These are phyloP conservation scores for Rubia balearica DNA, from an alignment of 305 asterid genomes.

Conservation along the genomic window DNA sequence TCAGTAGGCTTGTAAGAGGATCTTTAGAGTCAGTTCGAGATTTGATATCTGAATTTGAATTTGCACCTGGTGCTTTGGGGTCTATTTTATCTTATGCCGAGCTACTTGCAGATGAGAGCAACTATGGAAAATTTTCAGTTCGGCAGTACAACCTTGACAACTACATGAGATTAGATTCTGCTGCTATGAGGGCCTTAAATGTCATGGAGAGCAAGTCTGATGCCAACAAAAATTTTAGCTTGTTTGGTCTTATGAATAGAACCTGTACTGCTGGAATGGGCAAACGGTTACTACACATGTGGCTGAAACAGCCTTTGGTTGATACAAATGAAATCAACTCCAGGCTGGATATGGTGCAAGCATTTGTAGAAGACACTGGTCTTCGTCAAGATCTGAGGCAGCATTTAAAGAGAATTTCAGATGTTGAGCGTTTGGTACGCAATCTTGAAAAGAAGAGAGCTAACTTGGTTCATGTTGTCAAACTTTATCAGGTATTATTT, in stretches of 20 bases:
- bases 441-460: slow-evolving; percentile 80
- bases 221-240: slow-evolving; percentile 90
- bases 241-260: slow-evolving; percentile 91
- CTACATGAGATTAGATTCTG: slow-evolving; percentile 96
- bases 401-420: slow-evolving; percentile 87
- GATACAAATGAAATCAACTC: slow-evolving; percentile 71
- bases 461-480: slow-evolving; percentile 70
- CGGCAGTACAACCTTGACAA: slow-evolving; percentile 60
- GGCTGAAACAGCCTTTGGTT: slow-evolving; percentile 89
- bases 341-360: slow-evolving; percentile 86
- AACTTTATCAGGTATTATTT: slow-evolving; percentile 83
- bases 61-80: slow-evolving; percentile 73
- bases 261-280: slow-evolving; percentile 99
- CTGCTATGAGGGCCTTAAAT: slow-evolving; percentile 96
- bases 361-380: slow-evolving; percentile 81
- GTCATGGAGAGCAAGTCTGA: slow-evolving; percentile 98
- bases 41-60: slow-evolving; percentile 71
- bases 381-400: slow-evolving; percentile 88
- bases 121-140: slow-evolving; percentile 68
- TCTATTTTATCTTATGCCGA: slow-evolving; percentile 71
- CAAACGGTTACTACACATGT: slow-evolving; percentile 78
- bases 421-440: slow-evolving; percentile 68
- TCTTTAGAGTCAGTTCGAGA: slow-evolving; percentile 71
- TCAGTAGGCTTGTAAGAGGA: slow-evolving; percentile 90
- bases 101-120: slow-evolving; percentile 87